Evolutionary conservation across 345 rosid genomes (phyloP).

Genomic region (Eucalyptus caleyi): DNA sequence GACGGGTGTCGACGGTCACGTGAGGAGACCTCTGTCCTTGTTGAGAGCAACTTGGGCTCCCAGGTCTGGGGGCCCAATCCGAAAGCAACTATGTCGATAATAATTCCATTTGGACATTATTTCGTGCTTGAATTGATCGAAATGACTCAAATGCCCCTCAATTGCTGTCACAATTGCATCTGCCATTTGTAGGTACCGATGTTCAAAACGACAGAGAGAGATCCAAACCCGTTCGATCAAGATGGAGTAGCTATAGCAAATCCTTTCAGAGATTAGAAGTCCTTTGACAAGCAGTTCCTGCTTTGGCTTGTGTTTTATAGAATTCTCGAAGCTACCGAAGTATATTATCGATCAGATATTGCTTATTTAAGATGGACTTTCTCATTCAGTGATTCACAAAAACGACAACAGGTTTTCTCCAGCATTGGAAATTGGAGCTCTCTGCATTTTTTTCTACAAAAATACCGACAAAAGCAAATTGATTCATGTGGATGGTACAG

Average conservation of each 20-base stretch:
- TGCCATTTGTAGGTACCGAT: not conserved
- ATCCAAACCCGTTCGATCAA: not conserved
- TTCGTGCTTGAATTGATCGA: not conserved
- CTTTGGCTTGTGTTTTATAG: not conserved
- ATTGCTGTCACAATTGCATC: fast-evolving
- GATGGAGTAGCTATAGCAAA: not conserved
- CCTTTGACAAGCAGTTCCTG: not conserved
- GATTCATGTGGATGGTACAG: not conserved
- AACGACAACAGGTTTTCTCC: not conserved
- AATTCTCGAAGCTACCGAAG: not conserved
- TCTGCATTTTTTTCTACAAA: not conserved
- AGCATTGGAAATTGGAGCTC: not conserved
- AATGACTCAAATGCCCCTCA: not conserved
- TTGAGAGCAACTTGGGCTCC: not conserved
- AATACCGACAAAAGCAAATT: not conserved
- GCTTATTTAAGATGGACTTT: not conserved
- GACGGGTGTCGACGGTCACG: not conserved
- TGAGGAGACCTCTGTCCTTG: not conserved
- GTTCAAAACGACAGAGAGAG: not conserved
- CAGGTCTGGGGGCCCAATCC: not conserved
- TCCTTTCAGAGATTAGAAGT: not conserved
- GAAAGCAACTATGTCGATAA: not conserved
- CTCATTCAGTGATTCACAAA: not conserved
- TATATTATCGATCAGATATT: not conserved
- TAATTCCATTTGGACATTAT: not conserved